Base-by-base conservation (phyloP, 176 grass and related monocot genomes). In the Phragmites australis region DNA sequence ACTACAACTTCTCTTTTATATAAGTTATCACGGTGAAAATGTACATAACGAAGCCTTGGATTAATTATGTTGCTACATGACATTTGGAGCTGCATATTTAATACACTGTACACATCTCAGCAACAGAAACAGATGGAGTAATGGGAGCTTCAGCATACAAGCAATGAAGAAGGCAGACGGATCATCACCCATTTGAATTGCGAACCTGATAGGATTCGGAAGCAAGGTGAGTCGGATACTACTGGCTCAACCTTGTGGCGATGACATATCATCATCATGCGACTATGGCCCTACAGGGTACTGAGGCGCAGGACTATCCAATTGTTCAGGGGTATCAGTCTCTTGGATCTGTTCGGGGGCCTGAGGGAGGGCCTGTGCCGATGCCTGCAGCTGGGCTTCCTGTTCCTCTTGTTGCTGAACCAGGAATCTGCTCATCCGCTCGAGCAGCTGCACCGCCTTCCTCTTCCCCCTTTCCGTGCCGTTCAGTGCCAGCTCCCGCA, bases 401-500 rank as follows among this genome's bases (percentile, higher is more conserved):
- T 64, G 41, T 60, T 84, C 74, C 96, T 95, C 92, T 10, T 87
- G 89, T 32, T 98, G 90, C 23, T 83, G 72, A 58, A 84, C 76
- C 56, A 98, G 66, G 87, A 94, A 98, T 80, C 92, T 75, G 84
- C 81, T 93, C 88, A 93, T 90, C 50, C 80, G 87, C 72, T 95
- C 93, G 0, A 99, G 90, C 84, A 99, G 80, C 59, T 82, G 79
- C 26, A 90, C 79, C 1, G 93, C 88, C 75, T 96, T 99, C 84
- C 90, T 90, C 89, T 91, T 99, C 8, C 90, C 96, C 52, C 88
- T 89, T 1, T 81, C 90, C 0, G 93, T 95, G 61, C 96, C 96
- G 42, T 89, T 90, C 49, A 95, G 59, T 3, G 84, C 79, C 63
- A 99, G 47, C 55, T 99, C 96, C 61, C 87, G 84, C 54, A 96